phyloP scores from a whole-genome alignment of 23 red algal genomes.

The Cyanidium caldarium region DNA sequence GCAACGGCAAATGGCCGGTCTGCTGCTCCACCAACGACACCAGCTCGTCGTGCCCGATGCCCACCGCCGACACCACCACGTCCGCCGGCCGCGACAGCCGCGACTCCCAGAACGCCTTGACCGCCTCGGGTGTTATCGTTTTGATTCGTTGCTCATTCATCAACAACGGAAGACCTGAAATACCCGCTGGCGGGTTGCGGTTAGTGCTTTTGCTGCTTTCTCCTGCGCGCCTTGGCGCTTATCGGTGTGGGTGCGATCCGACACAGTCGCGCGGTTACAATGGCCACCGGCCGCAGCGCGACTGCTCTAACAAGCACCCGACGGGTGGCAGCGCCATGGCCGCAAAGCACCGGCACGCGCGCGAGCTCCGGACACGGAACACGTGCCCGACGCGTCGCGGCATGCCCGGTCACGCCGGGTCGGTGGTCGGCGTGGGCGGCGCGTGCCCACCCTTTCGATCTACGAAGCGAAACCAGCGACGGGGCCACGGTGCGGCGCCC shows the following conservation, averaged over 20 bases:
- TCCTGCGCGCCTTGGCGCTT: not conserved
- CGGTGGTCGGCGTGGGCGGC: not conserved
- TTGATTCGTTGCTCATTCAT: constrained; percentile 30
- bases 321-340: no score
- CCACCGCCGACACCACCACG: constrained; percentile 57
- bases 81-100: constrained; percentile 24
- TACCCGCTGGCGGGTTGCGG: not conserved
- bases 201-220: no score
- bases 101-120: constrained; percentile 23
- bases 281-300: not conserved
- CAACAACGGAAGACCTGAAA: constrained; percentile 54
- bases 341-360: no score
- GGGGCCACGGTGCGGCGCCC: constrained; percentile 18
- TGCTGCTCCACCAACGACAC: constrained; percentile 25
- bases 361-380: no score
- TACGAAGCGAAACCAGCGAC: constrained; percentile 6
- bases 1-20: constrained; percentile 12
- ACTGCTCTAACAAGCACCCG: constrained; percentile 3
- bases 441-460: not conserved
- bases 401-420: not conserved
- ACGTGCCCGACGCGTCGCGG: no score
- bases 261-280: not conserved
- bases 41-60: constrained; percentile 43
- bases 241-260: not conserved
- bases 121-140: constrained; percentile 18